phyloP scores from a whole-genome alignment of 164 flowering plant species.

The Cinnamomum chago region DNA sequence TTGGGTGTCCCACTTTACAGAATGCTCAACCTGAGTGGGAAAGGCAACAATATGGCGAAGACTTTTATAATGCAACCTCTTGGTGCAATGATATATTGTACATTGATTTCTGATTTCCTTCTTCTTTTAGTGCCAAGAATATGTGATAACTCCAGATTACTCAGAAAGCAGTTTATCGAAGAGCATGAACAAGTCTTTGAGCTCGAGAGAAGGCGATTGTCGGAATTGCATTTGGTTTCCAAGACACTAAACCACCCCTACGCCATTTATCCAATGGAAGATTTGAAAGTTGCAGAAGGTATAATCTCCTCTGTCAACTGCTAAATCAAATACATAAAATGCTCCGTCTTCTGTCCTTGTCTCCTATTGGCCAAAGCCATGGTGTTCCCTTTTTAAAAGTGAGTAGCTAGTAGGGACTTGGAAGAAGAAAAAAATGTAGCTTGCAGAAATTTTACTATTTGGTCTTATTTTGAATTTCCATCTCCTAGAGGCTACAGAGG shows the following conservation, averaged over 20 bases:
- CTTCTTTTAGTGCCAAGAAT: constrained; percentile 35
- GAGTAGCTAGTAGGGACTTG: neutral
- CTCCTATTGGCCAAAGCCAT: neutral
- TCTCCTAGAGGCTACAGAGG: neutral
- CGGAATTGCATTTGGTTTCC: constrained; percentile 40
- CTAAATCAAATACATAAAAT: neutral
- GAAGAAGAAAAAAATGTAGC: neutral
- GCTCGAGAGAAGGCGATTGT: constrained; percentile 42
- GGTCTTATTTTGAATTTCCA: neutral
- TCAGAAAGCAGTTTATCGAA: constrained; percentile 47
- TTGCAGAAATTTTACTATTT: neutral
- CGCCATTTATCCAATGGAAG: constrained; percentile 44
- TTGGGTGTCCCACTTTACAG: neutral
- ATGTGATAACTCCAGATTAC: constrained; percentile 38
- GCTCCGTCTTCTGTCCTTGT: neutral
- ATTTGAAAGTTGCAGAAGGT: constrained; percentile 41
- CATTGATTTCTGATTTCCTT: neutral
- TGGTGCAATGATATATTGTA: neutral
- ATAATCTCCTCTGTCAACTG: constrained; percentile 5
- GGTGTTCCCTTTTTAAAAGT: neutral
- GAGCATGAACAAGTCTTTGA: constrained; percentile 53
- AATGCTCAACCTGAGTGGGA: neutral
- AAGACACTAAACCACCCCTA: constrained; percentile 24
- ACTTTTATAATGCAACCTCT: neutral
- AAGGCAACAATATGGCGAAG: neutral